Evolutionary conservation across 192 early-diverging fungal genomes (phyloP), one percentile per base, ranked within the genome.

Genomic region (Backusella westeae): DNA sequence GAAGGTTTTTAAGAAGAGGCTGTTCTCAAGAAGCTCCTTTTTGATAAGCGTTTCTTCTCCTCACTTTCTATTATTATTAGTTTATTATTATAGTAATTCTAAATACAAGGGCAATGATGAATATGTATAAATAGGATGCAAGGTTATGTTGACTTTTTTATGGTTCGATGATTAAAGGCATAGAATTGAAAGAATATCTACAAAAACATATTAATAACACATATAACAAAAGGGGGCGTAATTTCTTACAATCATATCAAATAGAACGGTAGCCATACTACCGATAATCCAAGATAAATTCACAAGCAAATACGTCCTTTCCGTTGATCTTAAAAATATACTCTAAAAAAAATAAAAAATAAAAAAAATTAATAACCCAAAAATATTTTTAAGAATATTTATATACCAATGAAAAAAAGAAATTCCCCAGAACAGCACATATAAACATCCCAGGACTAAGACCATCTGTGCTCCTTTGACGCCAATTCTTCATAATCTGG

Each of bases 401-500:
- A 42, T 77, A 84, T 78, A 84, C 86, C 71, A 78, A 76, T 41
- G 65, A 78, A 69, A 82, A 92, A 5, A 88, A 80, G 10, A 90
- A 69, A 81, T 96, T 96, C 9, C 94, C 94, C 66, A 94, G 69
- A 29, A 94, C 89, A 14, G 89, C 88, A 79, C 92, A 94, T 34
- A 89, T 74, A 83, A 96, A 95, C 93, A 96, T 94, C 59, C 85
- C 86, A 2, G 91, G 72, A n/a, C 90, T 90, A 66, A 96, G 85
- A 1, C 94, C 94, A 76, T 94, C 93, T 9, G 89, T 91, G 8
- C 87, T 90, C 82, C 90, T 86, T 63, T 86, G 83, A 29, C 86
- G 79, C 81, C 86, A 89, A 84, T 96, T 96, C 84, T 92, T 89
- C 67, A 92, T 84, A 56, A 96, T 93, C 76, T 96, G 94, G 2